Evolutionary conservation across 176 grass and related monocot genomes (phyloP), one percentile per base, ranked within the genome.

Genomic region (Oryza brachyantha): DNA sequence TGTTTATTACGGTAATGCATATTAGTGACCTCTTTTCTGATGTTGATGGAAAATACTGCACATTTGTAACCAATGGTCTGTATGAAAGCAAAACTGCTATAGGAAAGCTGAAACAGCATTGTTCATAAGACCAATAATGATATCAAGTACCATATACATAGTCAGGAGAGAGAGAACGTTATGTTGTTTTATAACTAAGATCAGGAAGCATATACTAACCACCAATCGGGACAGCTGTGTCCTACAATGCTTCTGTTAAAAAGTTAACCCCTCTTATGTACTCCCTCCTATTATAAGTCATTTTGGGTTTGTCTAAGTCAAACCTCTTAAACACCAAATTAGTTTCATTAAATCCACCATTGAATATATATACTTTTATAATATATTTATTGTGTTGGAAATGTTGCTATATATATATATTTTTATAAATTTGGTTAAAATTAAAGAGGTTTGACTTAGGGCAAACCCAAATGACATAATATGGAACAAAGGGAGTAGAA

Each of bases 141-240:
- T 76, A 52, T 28, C 40, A 67, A 67, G 71, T 63, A 78, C 7
- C 24, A 78, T 77, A 59, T 77, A 71, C 13, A 69, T 61, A 28
- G 34, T 60, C 4, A 19, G 48, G 34, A 57, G 46, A 66, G 50
- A 48, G 25, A 10, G 25, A 70, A 28, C n/a, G 26, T 59, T 74
- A 27, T 54, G 38, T 54, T 69, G 31, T 81, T 74, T 78, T 79
- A 31, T 34, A 70, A 63, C 61, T 37, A 19, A 60, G 71, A 75
- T 68, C 14, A 50, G 29, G 9, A 37, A 32, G 68, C 68, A 70
- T 37, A 59, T 37, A 85, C 19, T 58, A n/a, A 39, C 39, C 55
- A 60, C 59, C 40, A 17, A 72, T 72, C 28, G 65, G 16, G 31
- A 39, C 27, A 70, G 66, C 65, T 55, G 50, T 55, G 50, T 55